phyloP scores from a whole-genome alignment of 2,329 filamentous ascomycete species.

The Neofusicoccum parvum region DNA sequence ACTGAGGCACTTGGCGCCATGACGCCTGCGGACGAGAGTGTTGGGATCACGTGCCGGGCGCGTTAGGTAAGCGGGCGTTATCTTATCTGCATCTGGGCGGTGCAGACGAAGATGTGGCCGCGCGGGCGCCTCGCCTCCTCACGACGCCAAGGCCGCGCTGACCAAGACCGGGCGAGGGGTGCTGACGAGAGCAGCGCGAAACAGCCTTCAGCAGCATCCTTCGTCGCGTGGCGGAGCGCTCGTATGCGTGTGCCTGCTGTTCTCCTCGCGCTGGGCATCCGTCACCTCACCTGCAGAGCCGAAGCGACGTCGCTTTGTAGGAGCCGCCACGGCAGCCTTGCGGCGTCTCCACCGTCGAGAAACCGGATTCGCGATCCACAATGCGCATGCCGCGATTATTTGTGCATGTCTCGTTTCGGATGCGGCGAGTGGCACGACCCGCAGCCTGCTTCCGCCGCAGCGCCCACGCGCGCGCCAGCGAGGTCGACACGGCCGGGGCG shows the following conservation, averaged over 20 bases:
- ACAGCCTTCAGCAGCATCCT: background rate
- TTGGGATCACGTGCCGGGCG: background rate
- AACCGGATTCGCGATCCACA: constrained; percentile 2
- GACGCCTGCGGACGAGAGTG: constrained; percentile 1
- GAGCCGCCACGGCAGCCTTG: background rate
- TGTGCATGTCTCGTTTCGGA: background rate
- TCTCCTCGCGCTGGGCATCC: background rate
- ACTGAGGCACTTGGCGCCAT: constrained; percentile 1
- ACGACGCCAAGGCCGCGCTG: background rate
- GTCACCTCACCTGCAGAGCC: background rate
- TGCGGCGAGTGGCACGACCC: constrained; percentile 8
- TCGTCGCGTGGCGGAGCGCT: background rate
- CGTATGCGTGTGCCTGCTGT: background rate
- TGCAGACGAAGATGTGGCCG: constrained; percentile 1
- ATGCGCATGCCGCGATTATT: constrained; percentile 3
- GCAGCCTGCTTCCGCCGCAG: background rate
- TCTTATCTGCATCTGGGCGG: constrained; percentile 3
- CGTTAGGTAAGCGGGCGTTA: background rate
- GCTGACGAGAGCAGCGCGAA: constrained; percentile 10
- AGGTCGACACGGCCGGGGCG: background rate
- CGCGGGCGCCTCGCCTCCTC: no score
- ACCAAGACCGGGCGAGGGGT: no score
- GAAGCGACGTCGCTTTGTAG: background rate
- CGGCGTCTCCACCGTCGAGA: background rate
- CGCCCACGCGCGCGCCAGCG: background rate